Percentiles rank a stretch among this genome's conserved stretches.
Evolutionary conservation across 768 basidiomycete genomes (phyloP).

Genomic region (Leccinellum luteum): DNA sequence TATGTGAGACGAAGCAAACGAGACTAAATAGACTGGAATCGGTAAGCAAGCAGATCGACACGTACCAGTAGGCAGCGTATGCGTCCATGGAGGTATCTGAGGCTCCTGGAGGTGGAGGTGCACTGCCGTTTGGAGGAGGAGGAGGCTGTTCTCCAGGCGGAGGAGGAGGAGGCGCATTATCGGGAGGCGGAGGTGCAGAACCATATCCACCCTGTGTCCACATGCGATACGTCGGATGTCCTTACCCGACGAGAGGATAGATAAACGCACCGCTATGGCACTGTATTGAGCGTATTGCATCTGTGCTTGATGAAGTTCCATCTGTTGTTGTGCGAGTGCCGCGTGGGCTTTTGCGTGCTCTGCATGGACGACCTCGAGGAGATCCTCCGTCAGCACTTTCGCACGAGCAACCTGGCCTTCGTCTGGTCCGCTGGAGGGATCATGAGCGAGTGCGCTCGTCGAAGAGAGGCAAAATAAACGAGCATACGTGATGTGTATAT

Average conservation of each 20-base stretch:
- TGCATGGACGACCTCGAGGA: slow-evolving; percentile 81
- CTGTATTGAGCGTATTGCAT: slow-evolving; percentile 75
- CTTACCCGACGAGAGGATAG: not conserved
- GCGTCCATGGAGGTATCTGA: slow-evolving; percentile 45
- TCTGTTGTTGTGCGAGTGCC: slow-evolving; percentile 69
- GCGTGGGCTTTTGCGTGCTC: slow-evolving; percentile 83
- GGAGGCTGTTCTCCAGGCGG: slow-evolving; percentile 54
- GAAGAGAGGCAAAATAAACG: slow-evolving; percentile 4
- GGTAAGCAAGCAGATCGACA: slow-evolving; percentile 17
- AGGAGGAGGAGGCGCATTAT: slow-evolving; percentile 42
- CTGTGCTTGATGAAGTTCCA: slow-evolving; percentile 85
- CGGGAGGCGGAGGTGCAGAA: slow-evolving; percentile 37
- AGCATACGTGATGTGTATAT: slow-evolving; percentile 85
- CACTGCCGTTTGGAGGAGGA: slow-evolving; percentile 47
- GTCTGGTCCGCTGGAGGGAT: slow-evolving; percentile 63
- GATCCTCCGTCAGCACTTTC: slow-evolving; percentile 83
- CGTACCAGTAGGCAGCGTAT: slow-evolving; percentile 59
- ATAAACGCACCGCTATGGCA: slow-evolving; percentile 48
- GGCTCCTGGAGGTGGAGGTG: slow-evolving; percentile 42
- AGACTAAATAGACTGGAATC: not conserved
- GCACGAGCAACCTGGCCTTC: slow-evolving; percentile 85
- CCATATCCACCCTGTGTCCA: slow-evolving; percentile 32
- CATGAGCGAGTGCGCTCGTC: slow-evolving; percentile 13
- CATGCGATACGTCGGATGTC: not conserved
- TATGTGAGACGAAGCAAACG: not conserved